Evolutionary conservation across 208 protist species (phyloP).

Genomic region (Trypanosoma avium): DNA sequence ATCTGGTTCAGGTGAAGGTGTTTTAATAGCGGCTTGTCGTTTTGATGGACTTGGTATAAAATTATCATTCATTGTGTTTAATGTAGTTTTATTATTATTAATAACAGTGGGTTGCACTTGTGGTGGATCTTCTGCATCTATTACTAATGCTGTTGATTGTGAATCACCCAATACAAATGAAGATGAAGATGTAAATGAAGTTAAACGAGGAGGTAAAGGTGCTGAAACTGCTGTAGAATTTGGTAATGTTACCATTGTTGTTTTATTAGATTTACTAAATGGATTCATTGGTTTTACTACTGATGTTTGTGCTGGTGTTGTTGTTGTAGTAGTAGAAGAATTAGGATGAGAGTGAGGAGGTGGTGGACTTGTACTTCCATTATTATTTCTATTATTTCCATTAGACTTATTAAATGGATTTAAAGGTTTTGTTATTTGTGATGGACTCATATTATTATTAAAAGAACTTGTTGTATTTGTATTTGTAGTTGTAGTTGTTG

Average conservation of each 20-base stretch:
- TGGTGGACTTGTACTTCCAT: neutral
- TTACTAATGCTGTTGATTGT: conserved; percentile 2
- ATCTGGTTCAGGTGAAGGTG: neutral
- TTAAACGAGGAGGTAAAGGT: conserved; percentile 8
- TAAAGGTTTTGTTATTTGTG: neutral
- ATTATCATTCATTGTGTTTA: neutral
- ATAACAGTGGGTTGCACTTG: conserved; percentile 1
- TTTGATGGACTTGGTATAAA: neutral
- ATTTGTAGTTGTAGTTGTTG: too few relatives aligned
- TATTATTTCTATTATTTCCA: neutral
- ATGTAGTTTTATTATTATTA: neutral
- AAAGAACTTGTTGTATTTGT: too few relatives aligned
- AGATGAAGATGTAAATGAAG: neutral
- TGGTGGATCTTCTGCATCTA: neutral
- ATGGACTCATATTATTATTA: neutral
- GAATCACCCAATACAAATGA: conserved; percentile 21
- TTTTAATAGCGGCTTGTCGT: neutral
- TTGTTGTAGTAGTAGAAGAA: too few relatives aligned
- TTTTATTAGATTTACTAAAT: conserved; percentile 32
- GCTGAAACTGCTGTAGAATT: too few relatives aligned
- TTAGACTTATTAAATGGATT: neutral
- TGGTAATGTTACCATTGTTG: conserved; percentile 12
- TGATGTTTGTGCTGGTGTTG: neutral
- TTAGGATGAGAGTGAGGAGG: neutral
- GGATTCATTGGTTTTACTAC: conserved; percentile 30